These are phyloP conservation scores for Ustanciosporium gigantosporum DNA, from an alignment of 1,284 basidiomycete genomes.

Conservation along the genomic window DNA sequence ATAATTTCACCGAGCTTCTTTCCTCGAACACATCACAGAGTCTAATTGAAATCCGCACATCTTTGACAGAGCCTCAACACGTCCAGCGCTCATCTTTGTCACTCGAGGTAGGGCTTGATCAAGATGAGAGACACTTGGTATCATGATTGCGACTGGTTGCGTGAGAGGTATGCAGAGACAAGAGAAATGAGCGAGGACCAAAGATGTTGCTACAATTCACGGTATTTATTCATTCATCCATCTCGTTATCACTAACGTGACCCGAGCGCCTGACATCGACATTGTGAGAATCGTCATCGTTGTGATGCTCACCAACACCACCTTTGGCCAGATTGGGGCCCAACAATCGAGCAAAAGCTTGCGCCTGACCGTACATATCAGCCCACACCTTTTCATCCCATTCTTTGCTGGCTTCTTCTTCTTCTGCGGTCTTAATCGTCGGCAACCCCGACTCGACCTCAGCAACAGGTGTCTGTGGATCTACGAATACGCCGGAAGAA, in stretches of 20 bases:
- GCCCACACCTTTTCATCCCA: conserved; percentile 22
- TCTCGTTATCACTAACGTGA: conserved; percentile 18
- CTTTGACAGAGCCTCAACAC: too few species aligned
- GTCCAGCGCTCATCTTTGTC: too few species aligned
- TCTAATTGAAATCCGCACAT: too few species aligned
- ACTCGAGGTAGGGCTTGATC: too few species aligned
- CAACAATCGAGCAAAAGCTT: conserved; percentile 24
- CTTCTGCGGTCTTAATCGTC: not conserved
- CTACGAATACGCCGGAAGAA: not conserved
- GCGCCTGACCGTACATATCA: conserved; percentile 23
- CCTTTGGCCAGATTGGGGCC: conserved; percentile 25
- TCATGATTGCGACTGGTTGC: too few species aligned
- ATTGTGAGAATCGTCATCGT: conserved; percentile 1
- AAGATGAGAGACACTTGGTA: too few species aligned
- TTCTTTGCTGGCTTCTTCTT: not conserved
- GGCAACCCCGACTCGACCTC: not conserved
- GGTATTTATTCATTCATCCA: not conserved
- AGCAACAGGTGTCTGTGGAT: not conserved
- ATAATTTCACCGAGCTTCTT: too few species aligned
- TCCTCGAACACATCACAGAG: too few species aligned
- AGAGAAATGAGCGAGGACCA: not conserved
- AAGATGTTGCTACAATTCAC: not conserved
- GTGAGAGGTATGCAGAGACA: too few species aligned
- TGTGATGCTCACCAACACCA: conserved; percentile 14
- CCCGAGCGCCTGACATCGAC: conserved; percentile 7